Percentiles rank a stretch among this genome's conserved stretches.
phyloP scores from a whole-genome alignment of 257 asterid species.

The Rhazya stricta region DNA sequence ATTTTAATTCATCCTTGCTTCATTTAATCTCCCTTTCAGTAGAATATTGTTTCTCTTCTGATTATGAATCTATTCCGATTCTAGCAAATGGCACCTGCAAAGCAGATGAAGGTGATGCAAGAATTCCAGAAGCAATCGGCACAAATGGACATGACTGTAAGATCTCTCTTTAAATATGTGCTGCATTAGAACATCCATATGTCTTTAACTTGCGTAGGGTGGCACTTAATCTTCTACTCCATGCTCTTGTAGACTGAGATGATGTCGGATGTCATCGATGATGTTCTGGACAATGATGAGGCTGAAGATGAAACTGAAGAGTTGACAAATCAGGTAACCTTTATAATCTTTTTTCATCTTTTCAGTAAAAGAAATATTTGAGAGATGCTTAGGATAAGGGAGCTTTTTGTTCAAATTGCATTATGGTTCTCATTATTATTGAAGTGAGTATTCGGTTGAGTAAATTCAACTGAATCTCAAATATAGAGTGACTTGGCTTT shows the following conservation, averaged over 20 bases:
- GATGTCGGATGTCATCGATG: constrained; percentile 91
- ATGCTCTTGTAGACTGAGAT: constrained; percentile 69
- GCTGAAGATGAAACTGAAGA: constrained; percentile 97
- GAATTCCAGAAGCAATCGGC: constrained; percentile 95
- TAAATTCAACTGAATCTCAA: not conserved
- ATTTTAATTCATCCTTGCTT: not conserved
- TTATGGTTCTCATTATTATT: not conserved
- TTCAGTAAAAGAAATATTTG: not conserved
- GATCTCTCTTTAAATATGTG: constrained; percentile 6
- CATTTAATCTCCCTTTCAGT: not conserved
- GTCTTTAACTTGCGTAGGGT: not conserved
- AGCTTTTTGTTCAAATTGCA: not conserved
- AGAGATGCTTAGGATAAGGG: not conserved
- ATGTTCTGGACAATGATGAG: constrained; percentile 79
- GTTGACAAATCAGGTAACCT: constrained; percentile 71
- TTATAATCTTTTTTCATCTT: not conserved
- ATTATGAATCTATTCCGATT: constrained; percentile 6
- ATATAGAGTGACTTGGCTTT: not conserved
- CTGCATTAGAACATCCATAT: not conserved
- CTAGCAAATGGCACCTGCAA: constrained; percentile 95
- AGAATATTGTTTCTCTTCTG: not conserved
- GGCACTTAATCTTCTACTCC: not conserved
- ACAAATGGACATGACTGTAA: constrained; percentile 93
- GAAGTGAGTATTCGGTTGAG: not conserved
- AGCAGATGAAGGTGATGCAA: constrained; percentile 75